These are phyloP conservation scores for Helianthus tuberosus DNA, from an alignment of 129 eudicot genomes.

Conservation along the genomic window DNA sequence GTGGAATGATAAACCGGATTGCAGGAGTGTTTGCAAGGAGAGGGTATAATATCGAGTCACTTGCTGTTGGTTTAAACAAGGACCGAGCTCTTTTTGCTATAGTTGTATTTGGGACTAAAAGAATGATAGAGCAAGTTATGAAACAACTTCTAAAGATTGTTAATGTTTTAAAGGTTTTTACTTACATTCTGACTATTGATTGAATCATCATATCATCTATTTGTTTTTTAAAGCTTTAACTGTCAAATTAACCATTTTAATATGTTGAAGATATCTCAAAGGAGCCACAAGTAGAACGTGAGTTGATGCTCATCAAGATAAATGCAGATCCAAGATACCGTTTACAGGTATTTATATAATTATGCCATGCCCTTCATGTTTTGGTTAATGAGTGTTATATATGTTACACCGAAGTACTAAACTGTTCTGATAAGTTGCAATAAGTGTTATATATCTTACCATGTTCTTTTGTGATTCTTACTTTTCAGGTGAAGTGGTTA, in stretches of 20 bases:
- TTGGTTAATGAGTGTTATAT: neutral
- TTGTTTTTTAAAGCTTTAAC: too few relatives aligned
- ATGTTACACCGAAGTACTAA: neutral
- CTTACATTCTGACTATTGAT: neutral
- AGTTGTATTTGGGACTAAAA: conserved; percentile 88
- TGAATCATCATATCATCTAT: neutral
- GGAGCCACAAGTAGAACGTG: too few relatives aligned
- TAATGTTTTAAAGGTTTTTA: conserved; percentile 71
- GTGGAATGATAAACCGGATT: conserved; percentile 4
- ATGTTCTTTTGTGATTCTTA: conserved; percentile 13
- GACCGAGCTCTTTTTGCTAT: conserved; percentile 91
- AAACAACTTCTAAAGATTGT: conserved; percentile 90
- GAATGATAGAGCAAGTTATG: conserved; percentile 75
- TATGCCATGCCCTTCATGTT: conserved; percentile 13
- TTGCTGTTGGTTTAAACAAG: conserved; percentile 92
- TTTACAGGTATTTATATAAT: conserved; percentile 50
- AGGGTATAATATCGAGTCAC: too few relatives aligned
- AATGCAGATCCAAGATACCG: conserved; percentile 70
- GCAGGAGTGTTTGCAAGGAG: conserved; percentile 95
- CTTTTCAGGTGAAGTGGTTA: conserved; percentile 83
- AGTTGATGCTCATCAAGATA: conserved; percentile 88
- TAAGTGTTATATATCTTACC: conserved; percentile 6
- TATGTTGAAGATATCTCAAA: too few relatives aligned
- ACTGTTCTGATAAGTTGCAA: neutral
- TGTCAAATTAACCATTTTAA: too few relatives aligned